Base-by-base conservation (phyloP, 352 stramenopile species). In the Elongisporangium senticosum region DNA sequence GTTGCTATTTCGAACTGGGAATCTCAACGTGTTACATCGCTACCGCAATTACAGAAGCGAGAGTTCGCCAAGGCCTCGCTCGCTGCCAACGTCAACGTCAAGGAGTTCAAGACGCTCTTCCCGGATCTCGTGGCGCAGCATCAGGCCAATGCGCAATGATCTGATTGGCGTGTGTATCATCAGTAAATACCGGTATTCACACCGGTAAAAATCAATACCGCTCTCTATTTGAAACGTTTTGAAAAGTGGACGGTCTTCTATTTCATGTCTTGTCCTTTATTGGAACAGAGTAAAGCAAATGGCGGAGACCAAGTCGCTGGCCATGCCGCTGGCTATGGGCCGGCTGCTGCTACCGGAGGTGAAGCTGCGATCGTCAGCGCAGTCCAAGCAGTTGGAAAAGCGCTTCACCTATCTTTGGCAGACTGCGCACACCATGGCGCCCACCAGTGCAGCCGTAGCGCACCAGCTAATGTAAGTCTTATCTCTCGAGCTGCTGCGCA, bases 101-200 rank as follows among this genome's bases (percentile, higher is more conserved):
- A 89, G 63, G 82, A 79, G 51, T 97, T 97, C 61, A 66, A 75
- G 39, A 62, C 71, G 53, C 71, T 96, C 20, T 97, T 97, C 56
- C 83, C 89, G 2, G 83, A 97, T 20, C 73, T 96, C 48, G 84
- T 95, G 11, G 68, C 74, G 51, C 59, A 91, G 37, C 68, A 88
- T 43, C 33, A 43, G 5, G 33, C 33, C 33, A 17, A 17, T 43
- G 33, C 33, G 33, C 33, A 43, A 43, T 43, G 33, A 43, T 13
- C 28, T 39, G 8, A 14, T 39, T 39, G 26, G 26, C 7, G 26
- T 13, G 33, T 43, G 33, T 43, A 43, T 43, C 33, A 43, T 43
- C 33, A 43, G 33, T 43, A 43, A 17, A 43, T 17, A 43, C 33
- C 33, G 33, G 33, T 43, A 43, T 17, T 43, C 11, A 43, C 4